These are phyloP conservation scores for Talaromyces sp. DNA, from an alignment of 2,329 filamentous ascomycete genomes.

Conservation along the genomic window DNA sequence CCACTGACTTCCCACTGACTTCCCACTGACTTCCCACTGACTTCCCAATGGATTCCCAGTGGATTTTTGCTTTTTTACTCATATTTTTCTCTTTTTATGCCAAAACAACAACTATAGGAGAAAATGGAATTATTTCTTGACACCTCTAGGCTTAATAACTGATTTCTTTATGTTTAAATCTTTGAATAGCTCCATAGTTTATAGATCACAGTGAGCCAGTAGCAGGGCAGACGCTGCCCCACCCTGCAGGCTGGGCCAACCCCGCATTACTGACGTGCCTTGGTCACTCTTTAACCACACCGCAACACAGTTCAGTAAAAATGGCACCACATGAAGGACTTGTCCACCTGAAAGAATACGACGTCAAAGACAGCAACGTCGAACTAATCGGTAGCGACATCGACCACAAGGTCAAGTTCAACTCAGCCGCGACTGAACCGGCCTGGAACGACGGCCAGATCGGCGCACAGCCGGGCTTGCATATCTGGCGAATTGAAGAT, in stretches of 20 bases:
- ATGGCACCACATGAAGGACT: conserved; percentile 62
- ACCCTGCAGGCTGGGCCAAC: neutral
- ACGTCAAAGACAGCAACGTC: conserved; percentile 65
- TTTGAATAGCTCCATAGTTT: neutral
- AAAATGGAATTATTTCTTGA: neutral
- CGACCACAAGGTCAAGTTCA: conserved; percentile 65
- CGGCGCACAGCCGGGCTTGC: conserved; percentile 51
- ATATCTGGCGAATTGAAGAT: conserved; percentile 63
- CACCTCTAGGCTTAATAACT: neutral
- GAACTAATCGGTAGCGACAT: conserved; percentile 61
- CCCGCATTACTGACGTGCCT: neutral
- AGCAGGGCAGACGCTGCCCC: neutral
- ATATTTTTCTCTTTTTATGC: neutral
- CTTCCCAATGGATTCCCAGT: neutral
- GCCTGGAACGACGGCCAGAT: conserved; percentile 61
- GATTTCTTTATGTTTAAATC: neutral
- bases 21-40: neutral
- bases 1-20: no score
- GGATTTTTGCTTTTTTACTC: neutral
- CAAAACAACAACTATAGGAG: neutral
- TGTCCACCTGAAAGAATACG: conserved; percentile 60
- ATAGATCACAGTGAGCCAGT: neutral
- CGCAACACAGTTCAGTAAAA: neutral
- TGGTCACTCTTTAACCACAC: neutral
- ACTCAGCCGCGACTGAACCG: conserved; percentile 60